Evolutionary conservation across 2,329 filamentous ascomycete genomes (phyloP).

Genomic region (Hymenoscyphus fraxineus): DNA sequence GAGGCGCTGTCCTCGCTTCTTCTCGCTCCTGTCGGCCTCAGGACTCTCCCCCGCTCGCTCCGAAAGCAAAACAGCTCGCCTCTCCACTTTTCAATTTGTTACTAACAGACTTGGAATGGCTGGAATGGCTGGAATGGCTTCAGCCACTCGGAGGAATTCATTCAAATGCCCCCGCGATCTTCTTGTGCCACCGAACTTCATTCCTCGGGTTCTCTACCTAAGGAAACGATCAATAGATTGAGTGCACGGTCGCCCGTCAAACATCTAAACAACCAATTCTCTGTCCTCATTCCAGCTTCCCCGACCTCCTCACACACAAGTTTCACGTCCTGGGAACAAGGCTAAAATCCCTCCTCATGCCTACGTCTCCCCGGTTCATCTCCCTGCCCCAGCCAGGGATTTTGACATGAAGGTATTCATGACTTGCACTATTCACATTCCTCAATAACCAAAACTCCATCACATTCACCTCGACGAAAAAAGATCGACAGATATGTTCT

Average conservation of each 20-base stretch:
- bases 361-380: conserved; percentile 19
- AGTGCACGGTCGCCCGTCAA: not conserved
- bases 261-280: not conserved
- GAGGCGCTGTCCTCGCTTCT: not conserved
- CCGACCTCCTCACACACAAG: conserved; percentile 12
- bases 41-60: not conserved
- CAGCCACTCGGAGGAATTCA: conserved; percentile 8
- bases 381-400: conserved; percentile 10
- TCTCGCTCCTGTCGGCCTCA: conserved; percentile 1
- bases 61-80: not conserved
- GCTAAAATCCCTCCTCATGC: conserved; percentile 19
- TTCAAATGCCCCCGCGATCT: conserved; percentile 1
- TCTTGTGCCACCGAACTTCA: not conserved
- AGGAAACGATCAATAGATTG: not conserved
- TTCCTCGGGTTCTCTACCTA: not conserved
- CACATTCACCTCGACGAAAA: conserved; percentile 14
- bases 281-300: not conserved
- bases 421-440: conserved; percentile 2
- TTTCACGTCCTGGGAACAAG: conserved; percentile 18
- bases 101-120: too few species aligned
- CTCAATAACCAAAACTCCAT: not conserved
- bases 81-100: not conserved
- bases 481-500: conserved; percentile 22
- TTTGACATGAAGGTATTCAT: conserved; percentile 8
- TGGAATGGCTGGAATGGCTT: not conserved